phyloP scores from a whole-genome alignment of 108 stramenopile genomes.

The Schizochytrium sp. region DNA sequence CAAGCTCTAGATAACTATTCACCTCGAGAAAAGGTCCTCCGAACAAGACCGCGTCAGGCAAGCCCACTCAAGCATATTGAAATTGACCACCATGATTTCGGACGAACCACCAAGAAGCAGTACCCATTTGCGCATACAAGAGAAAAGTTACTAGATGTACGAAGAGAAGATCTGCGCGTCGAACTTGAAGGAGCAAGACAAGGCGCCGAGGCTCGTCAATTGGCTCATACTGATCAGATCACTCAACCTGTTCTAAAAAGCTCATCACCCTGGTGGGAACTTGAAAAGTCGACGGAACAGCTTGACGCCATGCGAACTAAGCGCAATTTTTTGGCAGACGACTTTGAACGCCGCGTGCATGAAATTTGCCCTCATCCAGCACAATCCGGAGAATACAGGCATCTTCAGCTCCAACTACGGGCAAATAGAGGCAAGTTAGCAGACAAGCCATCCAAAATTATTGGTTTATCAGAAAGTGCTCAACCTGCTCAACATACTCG shows the following conservation, averaged over 20 bases:
- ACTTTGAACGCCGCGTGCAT: not conserved
- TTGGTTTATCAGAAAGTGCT: not conserved
- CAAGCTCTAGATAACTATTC: not conserved
- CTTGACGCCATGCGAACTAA: not conserved
- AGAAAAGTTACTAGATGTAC: not conserved
- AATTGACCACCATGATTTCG: slow-evolving; percentile 16
- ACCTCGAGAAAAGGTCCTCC: not conserved
- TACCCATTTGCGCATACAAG: not conserved
- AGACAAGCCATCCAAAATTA: slow-evolving; percentile 10
- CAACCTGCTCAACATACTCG: not conserved
- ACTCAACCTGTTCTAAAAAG: slow-evolving; percentile 20
- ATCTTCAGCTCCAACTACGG: not conserved
- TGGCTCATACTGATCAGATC: not conserved
- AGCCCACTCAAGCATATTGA: slow-evolving; percentile 3
- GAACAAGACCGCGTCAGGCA: not conserved
- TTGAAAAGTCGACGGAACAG: slow-evolving; percentile 2
- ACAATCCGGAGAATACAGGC: not conserved
- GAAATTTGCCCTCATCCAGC: slow-evolving; percentile 20
- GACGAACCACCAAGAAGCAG: slow-evolving; percentile 10
- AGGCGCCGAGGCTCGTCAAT: not conserved
- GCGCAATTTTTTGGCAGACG: not conserved
- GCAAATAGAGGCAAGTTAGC: not conserved
- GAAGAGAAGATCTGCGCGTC: slow-evolving; percentile 46
- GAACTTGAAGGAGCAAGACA: not conserved
- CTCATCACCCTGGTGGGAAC: slow-evolving; percentile 45